phyloP scores from a whole-genome alignment of 2,329 filamentous ascomycete genomes.

The Chaetomium sp. region DNA sequence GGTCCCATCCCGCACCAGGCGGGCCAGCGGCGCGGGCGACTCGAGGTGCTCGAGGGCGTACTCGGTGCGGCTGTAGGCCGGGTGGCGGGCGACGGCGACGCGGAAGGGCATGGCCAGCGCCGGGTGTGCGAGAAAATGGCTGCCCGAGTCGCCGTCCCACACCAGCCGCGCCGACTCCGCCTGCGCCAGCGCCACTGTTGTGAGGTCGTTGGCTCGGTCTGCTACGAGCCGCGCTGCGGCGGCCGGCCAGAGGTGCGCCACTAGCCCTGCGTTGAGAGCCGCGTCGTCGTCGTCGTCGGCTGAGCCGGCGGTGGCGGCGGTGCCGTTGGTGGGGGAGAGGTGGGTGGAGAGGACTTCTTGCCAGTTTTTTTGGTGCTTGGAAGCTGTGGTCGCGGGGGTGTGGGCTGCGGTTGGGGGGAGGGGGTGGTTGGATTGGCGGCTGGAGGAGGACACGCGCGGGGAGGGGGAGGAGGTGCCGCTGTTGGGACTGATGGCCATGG shows the following conservation, averaged over 20 bases:
- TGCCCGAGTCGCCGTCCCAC: conserved; percentile 65
- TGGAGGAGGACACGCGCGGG: conserved; percentile 25
- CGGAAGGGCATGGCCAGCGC: conserved; percentile 65
- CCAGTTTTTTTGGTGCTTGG: conserved; percentile 53
- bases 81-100: conserved; percentile 59
- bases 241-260: conserved; percentile 69
- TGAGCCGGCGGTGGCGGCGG: conserved; percentile 49
- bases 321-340: conserved; percentile 54
- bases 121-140: conserved; percentile 65
- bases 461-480: conserved; percentile 29
- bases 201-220: conserved; percentile 60
- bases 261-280: conserved; percentile 56
- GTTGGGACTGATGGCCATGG: conserved; percentile 34
- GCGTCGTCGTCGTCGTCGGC: neutral
- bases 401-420: conserved; percentile 31
- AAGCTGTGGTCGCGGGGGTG: conserved; percentile 42
- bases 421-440: conserved; percentile 20
- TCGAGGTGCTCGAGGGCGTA: conserved; percentile 68
- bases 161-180: conserved; percentile 70
- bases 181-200: conserved; percentile 64
- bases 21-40: conserved; percentile 61
- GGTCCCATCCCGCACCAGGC: conserved; percentile 61
- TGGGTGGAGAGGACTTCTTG: conserved; percentile 58
- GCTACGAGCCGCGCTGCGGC: conserved; percentile 65
- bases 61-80: conserved; percentile 62